A percentile compares a stretch with the other conserved stretches of the same genome.
Conservation (phyloP, 2,329 filamentous ascomycete species). For the Aureobasidium mangrovei region DNA sequence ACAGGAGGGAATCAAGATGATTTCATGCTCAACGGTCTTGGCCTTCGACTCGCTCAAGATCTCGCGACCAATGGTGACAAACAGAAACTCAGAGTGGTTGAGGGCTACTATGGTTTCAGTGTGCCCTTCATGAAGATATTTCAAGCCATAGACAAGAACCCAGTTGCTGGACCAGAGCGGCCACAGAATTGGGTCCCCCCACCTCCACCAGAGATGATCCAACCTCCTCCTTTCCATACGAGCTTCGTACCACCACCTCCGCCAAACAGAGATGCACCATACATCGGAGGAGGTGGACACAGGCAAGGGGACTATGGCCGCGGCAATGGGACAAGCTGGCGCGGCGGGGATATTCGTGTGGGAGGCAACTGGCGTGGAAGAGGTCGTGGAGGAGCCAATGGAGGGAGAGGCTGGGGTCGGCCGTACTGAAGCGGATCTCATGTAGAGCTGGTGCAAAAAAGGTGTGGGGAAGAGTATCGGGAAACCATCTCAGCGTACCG, state of each 20-base stretch:
- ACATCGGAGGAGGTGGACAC: background rate
- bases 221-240: constrained; percentile 1
- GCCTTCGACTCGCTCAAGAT: constrained; percentile 10
- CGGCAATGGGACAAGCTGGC: background rate
- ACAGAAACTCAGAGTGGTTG: constrained; percentile 9
- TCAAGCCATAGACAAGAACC: constrained; percentile 4
- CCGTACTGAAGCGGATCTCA: background rate
- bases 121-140: constrained; percentile 9
- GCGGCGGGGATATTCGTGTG: background rate
- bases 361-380: constrained; percentile 5
- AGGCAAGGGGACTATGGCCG: background rate
- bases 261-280: background rate
- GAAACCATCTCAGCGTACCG: no score
- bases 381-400: background rate
- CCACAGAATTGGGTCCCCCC: constrained; percentile 4
- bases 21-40: constrained; percentile 14
- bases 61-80: background rate
- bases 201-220: constrained; percentile 1
- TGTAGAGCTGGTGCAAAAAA: no score
- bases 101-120: constrained; percentile 17
- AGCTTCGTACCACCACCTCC: background rate
- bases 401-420: background rate
- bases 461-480: no score
- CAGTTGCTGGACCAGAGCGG: background rate
- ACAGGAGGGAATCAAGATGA: background rate